These are phyloP conservation scores for Calonectria crousiana DNA, from an alignment of 2,329 filamentous ascomycete species.

Conservation along the genomic window DNA sequence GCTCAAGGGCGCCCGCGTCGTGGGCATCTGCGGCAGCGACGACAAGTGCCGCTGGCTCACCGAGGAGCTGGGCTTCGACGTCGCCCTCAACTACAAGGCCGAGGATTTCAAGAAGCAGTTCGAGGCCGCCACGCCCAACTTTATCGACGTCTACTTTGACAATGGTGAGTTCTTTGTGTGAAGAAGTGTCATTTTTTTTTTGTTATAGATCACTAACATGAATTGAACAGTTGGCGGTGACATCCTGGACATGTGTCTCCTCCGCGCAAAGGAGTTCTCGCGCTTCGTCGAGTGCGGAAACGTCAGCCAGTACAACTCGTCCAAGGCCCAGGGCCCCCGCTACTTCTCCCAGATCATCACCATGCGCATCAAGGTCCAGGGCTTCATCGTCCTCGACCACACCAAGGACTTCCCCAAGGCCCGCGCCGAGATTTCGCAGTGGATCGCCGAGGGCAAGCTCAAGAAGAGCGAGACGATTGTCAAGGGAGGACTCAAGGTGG, in stretches of 20 bases:
- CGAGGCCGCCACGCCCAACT: slow-evolving; percentile 66
- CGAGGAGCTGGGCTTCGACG: slow-evolving; percentile 75
- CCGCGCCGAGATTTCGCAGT: slow-evolving; percentile 72
- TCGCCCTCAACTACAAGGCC: slow-evolving; percentile 77
- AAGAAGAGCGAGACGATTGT: slow-evolving; percentile 80
- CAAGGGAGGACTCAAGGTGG: slow-evolving; percentile 73
- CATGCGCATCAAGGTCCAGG: slow-evolving; percentile 73
- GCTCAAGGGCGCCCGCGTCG: slow-evolving; percentile 71
- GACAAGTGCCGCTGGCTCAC: slow-evolving; percentile 77
- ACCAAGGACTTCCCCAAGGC: slow-evolving; percentile 69
- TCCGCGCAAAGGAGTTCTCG: slow-evolving; percentile 71
- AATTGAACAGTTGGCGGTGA: slow-evolving; percentile 70
- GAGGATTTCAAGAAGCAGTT: slow-evolving; percentile 71
- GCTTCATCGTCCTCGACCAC: slow-evolving; percentile 82
- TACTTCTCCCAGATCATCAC: slow-evolving; percentile 66
- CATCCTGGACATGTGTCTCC: slow-evolving; percentile 75
- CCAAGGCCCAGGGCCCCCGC: slow-evolving; percentile 66
- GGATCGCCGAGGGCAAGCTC: slow-evolving; percentile 79
- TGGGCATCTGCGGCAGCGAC: slow-evolving; percentile 74
- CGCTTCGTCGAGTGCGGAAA: slow-evolving; percentile 79
- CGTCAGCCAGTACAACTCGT: slow-evolving; percentile 77
- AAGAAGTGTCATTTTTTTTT: no score
- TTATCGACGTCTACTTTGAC: slow-evolving; percentile 80
- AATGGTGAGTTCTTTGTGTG: slow-evolving; percentile 60
- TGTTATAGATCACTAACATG: slow-evolving; percentile 20